Conservation (phyloP, 1,284 basidiomycete genomes). For the Ustilago hordei region DNA sequence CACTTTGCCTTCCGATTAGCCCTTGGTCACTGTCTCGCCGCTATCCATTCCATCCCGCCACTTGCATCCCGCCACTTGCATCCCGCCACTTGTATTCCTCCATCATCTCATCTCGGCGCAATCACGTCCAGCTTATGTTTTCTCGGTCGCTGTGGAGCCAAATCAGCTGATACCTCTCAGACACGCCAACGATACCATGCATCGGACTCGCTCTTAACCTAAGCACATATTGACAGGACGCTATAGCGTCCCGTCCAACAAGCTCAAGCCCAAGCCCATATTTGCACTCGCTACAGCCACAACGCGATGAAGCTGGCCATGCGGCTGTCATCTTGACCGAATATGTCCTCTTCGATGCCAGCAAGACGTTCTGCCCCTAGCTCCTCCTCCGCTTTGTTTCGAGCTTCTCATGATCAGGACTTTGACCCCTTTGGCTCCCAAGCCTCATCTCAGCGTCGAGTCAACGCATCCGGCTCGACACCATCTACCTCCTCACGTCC, state of each 20-base stretch:
- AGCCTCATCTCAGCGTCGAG: constrained; percentile 9
- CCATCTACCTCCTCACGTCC: constrained; percentile 8
- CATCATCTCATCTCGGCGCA: neutral
- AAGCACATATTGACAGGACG: neutral
- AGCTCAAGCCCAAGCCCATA: neutral
- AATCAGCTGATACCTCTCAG: neutral
- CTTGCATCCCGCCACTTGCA: no score
- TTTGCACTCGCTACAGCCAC: neutral
- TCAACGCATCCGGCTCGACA: neutral
- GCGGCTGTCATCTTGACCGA: constrained; percentile 9
- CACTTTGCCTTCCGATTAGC: neutral
- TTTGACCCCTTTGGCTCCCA: constrained; percentile 31
- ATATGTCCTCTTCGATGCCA: constrained; percentile 15
- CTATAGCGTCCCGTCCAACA: neutral
- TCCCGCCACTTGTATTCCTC: neutral
- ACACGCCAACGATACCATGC: neutral
- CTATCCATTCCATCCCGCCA: neutral
- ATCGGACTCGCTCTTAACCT: neutral
- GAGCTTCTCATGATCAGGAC: constrained; percentile 38
- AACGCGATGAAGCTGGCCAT: constrained; percentile 5
- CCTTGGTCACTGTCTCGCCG: neutral
- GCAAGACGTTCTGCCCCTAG: constrained; percentile 16
- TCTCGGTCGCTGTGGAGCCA: no score
- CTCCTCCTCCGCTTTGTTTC: constrained; percentile 12
- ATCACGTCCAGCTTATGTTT: neutral